These are phyloP conservation scores for Tulasnella sp. DNA, from an alignment of 768 basidiomycete species.

Conservation along the genomic window DNA sequence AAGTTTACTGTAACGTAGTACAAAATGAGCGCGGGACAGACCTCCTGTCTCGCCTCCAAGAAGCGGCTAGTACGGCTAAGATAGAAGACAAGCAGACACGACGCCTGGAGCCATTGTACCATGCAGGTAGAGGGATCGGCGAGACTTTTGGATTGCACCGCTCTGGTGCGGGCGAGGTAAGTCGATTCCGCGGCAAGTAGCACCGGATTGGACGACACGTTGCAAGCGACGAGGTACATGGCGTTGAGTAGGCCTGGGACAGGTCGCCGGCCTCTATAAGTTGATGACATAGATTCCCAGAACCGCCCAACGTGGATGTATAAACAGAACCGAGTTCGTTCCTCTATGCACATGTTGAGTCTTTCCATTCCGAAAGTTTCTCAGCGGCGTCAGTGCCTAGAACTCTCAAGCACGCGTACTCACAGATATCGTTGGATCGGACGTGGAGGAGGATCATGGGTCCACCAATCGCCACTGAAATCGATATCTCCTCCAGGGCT, in stretches of 20 bases:
- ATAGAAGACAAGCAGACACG: slow-evolving; percentile 15
- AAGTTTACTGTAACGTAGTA: no score
- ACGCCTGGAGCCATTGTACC: slow-evolving; percentile 14
- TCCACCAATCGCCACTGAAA: slow-evolving; percentile 14
- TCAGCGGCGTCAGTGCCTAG: no score
- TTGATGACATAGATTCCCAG: not conserved
- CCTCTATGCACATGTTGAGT: not conserved
- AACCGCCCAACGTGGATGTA: slow-evolving; percentile 10
- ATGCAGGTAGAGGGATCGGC: not conserved
- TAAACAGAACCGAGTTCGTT: not conserved
- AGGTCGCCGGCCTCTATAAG: not conserved
- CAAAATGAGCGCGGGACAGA: not conserved
- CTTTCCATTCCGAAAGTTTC: not conserved
- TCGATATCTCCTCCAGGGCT: not conserved
- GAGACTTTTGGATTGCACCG: slow-evolving; percentile 8
- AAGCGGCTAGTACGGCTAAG: slow-evolving; percentile 14
- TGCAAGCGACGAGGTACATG: slow-evolving; percentile 18
- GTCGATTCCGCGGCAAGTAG: not conserved
- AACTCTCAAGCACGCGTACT: not conserved
- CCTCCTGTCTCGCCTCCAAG: slow-evolving; percentile 17
- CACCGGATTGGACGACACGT: slow-evolving; percentile 7
- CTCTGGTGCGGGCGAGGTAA: slow-evolving; percentile 13
- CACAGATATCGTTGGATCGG: slow-evolving; percentile 8
- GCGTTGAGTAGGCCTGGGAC: slow-evolving; percentile 16
- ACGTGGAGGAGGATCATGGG: slow-evolving; percentile 2